These are phyloP conservation scores for Penicillium sp. DNA, from an alignment of 2,329 filamentous ascomycete genomes.

Conservation along the genomic window DNA sequence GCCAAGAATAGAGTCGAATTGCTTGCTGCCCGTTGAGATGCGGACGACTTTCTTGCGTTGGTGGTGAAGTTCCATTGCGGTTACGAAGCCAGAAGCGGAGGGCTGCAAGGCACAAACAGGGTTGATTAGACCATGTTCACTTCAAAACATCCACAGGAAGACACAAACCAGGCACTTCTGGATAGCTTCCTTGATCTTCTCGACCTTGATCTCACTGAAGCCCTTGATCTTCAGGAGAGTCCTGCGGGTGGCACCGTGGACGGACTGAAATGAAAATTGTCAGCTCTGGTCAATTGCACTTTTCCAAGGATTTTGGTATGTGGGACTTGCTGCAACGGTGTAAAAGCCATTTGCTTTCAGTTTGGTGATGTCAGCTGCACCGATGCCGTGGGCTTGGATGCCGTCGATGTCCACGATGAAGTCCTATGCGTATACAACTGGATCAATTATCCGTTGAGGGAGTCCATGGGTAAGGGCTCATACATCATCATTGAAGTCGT, in stretches of 20 bases:
- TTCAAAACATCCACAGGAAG: neutral
- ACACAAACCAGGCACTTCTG: constrained; percentile 61
- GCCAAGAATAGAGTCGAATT: constrained; percentile 68
- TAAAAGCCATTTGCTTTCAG: constrained; percentile 67
- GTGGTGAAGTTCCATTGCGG: constrained; percentile 68
- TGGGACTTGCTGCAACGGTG: constrained; percentile 64
- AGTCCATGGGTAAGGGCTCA: constrained; percentile 4
- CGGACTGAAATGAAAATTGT: constrained; percentile 54
- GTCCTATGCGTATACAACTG: constrained; percentile 44
- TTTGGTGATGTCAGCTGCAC: constrained; percentile 69
- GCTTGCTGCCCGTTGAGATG: constrained; percentile 73
- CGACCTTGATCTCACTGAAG: constrained; percentile 73
- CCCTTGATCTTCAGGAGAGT: constrained; percentile 71
- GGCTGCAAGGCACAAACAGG: constrained; percentile 50
- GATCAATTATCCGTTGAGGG: constrained; percentile 22
- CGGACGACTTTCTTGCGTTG: constrained; percentile 68
- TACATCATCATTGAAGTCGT: constrained; percentile 60
- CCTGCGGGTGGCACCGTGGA: constrained; percentile 65
- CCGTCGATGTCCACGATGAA: constrained; percentile 71
- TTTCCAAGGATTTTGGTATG: neutral
- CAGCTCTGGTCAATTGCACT: neutral
- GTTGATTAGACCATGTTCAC: neutral
- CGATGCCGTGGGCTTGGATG: constrained; percentile 70
- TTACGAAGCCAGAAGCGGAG: constrained; percentile 66
- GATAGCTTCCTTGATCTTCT: constrained; percentile 72